A percentile compares a stretch with the other conserved stretches of the same genome.
phyloP scores from a whole-genome alignment of 306 rosid genomes.

The Citrullus amarus region DNA sequence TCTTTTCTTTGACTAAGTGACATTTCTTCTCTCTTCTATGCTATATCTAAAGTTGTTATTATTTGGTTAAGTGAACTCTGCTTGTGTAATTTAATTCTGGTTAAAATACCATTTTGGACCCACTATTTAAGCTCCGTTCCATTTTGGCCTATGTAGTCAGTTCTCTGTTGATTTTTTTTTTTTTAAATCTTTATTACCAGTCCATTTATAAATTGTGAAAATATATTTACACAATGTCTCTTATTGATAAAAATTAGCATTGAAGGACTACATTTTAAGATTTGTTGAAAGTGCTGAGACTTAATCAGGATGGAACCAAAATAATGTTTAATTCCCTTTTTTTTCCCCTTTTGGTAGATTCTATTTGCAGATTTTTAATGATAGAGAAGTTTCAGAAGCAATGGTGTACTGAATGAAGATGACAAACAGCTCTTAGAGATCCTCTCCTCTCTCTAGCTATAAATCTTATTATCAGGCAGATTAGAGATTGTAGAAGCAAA shows the following conservation, averaged over 20 bases:
- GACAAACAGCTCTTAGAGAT: conserved; percentile 7
- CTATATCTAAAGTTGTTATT: background rate
- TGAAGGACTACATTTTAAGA: too few relatives aligned
- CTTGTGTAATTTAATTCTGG: conserved; percentile 1
- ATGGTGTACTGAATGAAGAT: conserved; percentile 54
- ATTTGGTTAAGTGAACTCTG: background rate
- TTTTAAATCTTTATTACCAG: too few relatives aligned
- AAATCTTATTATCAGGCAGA: background rate
- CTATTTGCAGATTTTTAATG: conserved; percentile 76
- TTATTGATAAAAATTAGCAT: too few relatives aligned
- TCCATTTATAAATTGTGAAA: too few relatives aligned
- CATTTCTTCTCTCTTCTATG: background rate
- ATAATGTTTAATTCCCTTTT: background rate
- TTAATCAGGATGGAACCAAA: too few relatives aligned
- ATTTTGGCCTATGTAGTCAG: too few relatives aligned
- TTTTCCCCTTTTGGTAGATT: conserved; percentile 21
- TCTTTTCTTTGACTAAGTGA: background rate
- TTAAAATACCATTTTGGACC: too few relatives aligned
- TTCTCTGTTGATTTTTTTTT: too few relatives aligned
- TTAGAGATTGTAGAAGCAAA: background rate
- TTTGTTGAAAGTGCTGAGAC: too few relatives aligned
- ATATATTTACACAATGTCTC: too few relatives aligned
- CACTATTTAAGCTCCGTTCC: too few relatives aligned
- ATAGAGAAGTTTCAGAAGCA: conserved; percentile 47
- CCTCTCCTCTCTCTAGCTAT: background rate